phyloP scores from a whole-genome alignment of 106 monocot species.

The Dioscorea dumetorum region DNA sequence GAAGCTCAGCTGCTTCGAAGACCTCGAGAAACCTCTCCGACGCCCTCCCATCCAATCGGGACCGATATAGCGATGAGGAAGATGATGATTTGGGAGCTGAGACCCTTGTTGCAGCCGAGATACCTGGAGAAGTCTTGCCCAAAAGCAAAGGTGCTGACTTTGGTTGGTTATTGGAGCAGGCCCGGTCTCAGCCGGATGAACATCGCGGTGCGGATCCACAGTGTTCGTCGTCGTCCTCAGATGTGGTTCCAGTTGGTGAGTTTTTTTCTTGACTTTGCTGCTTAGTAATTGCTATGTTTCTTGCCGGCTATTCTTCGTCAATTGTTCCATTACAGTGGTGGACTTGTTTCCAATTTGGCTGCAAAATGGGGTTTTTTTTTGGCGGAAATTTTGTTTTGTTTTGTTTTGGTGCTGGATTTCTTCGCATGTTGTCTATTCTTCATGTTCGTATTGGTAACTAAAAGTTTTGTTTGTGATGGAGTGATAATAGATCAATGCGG shows the following conservation, averaged over 20 bases:
- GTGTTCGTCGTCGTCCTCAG: slow-evolving; percentile 8
- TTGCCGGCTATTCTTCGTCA: too few relatives aligned
- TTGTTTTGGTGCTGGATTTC: background rate
- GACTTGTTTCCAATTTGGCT: too few relatives aligned
- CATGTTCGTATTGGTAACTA: too few relatives aligned
- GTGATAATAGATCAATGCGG: too few relatives aligned
- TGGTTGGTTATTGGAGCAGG: slow-evolving; percentile 56
- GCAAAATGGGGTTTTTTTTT: background rate
- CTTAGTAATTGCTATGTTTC: too few relatives aligned
- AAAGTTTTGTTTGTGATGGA: too few relatives aligned
- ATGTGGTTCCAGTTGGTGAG: slow-evolving; percentile 25
- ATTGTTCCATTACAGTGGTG: too few relatives aligned
- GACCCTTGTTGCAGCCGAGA: background rate
- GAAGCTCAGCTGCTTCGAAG: slow-evolving; percentile 18
- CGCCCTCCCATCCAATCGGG: slow-evolving; percentile 74
- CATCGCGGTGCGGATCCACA: background rate
- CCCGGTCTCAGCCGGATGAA: slow-evolving; percentile 24
- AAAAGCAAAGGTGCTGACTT: slow-evolving; percentile 92
- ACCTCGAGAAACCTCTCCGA: slow-evolving; percentile 1
- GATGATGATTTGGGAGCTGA: background rate
- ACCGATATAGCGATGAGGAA: slow-evolving; percentile 39
- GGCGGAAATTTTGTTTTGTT: slow-evolving; percentile 1
- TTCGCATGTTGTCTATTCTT: too few relatives aligned
- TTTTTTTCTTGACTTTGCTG: background rate
- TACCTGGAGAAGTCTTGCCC: slow-evolving; percentile 4